Conservation (phyloP, 495 filamentous ascomycete genomes). For the Neurospora cerealis region DNA sequence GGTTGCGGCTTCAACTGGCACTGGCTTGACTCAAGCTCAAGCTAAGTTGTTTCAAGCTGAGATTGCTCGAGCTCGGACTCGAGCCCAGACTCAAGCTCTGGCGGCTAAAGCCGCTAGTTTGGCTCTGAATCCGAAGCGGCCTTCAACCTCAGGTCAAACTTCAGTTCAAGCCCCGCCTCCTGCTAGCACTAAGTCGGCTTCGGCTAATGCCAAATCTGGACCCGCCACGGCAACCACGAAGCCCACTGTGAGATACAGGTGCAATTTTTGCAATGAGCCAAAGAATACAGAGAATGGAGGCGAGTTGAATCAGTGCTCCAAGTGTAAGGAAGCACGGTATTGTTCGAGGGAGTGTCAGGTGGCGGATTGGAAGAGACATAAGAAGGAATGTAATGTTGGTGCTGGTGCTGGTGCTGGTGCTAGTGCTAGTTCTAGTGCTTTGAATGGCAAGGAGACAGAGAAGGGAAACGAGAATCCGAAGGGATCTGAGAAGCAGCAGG, state of each 20-base stretch:
- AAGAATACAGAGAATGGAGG: conserved; percentile 1
- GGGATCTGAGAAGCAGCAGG: not conserved
- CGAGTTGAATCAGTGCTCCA: conserved; percentile 8
- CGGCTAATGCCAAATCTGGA: not conserved
- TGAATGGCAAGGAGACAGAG: not conserved
- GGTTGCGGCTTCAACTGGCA: not conserved
- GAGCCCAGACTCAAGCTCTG: not conserved
- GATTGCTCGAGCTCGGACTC: not conserved
- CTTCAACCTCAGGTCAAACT: not conserved
- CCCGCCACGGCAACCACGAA: not conserved
- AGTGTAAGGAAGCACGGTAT: conserved; percentile 13
- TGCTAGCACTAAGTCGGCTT: not conserved
- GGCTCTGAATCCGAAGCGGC: not conserved
- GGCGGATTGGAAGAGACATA: conserved; percentile 19
- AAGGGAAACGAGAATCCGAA: not conserved
- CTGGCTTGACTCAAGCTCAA: not conserved
- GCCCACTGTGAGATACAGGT: not conserved
- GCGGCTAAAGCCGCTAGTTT: not conserved
- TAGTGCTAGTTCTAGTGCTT: not conserved
- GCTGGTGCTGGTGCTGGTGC: not conserved
- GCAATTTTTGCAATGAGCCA: not conserved
- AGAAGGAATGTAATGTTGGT: conserved; percentile 9
- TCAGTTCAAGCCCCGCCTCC: not conserved
- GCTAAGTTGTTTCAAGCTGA: not conserved
- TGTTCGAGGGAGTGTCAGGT: conserved; percentile 14